Conservation (phyloP, 1,284 basidiomycete species). For the Rhodotorula sp. region DNA sequence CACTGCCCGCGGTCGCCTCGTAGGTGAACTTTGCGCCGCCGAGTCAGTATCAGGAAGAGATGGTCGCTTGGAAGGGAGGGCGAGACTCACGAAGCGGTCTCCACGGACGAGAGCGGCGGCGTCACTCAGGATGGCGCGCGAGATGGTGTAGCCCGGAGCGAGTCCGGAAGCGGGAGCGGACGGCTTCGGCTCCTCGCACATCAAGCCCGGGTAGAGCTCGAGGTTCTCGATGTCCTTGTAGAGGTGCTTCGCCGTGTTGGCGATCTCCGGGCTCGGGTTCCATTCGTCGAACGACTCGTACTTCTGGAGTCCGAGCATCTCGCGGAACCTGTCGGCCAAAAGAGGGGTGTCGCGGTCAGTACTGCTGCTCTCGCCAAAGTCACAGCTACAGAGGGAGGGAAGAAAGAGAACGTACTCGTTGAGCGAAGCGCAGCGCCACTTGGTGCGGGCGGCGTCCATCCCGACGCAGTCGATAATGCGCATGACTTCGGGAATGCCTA, state of each 20-base stretch:
- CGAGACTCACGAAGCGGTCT: conserved; percentile 38
- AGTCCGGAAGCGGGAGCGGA: conserved; percentile 66
- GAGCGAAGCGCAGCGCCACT: conserved; percentile 75
- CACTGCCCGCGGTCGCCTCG: conserved; percentile 72
- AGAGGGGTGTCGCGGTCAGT: neutral
- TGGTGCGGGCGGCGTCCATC: conserved; percentile 44
- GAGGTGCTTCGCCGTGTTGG: conserved; percentile 69
- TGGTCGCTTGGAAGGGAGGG: neutral
- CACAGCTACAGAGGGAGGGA: neutral
- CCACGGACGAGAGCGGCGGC: conserved; percentile 77
- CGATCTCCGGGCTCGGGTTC: conserved; percentile 72
- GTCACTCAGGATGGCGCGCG: conserved; percentile 80
- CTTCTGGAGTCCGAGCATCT: conserved; percentile 40
- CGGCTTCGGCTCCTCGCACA: conserved; percentile 70
- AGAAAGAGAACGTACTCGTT: conserved; percentile 59
- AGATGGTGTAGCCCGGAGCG: conserved; percentile 58
- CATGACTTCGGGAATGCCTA: conserved; percentile 71
- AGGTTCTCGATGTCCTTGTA: conserved; percentile 74
- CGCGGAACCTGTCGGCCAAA: conserved; percentile 38
- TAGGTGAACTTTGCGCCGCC: conserved; percentile 58
- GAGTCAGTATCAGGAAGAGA: neutral
- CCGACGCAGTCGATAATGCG: conserved; percentile 58
- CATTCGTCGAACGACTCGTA: conserved; percentile 58
- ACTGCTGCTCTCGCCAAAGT: neutral
- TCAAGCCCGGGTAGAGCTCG: conserved; percentile 62